These are phyloP conservation scores for Cercospora zeina DNA, from an alignment of 2,329 filamentous ascomycete genomes.

Conservation along the genomic window DNA sequence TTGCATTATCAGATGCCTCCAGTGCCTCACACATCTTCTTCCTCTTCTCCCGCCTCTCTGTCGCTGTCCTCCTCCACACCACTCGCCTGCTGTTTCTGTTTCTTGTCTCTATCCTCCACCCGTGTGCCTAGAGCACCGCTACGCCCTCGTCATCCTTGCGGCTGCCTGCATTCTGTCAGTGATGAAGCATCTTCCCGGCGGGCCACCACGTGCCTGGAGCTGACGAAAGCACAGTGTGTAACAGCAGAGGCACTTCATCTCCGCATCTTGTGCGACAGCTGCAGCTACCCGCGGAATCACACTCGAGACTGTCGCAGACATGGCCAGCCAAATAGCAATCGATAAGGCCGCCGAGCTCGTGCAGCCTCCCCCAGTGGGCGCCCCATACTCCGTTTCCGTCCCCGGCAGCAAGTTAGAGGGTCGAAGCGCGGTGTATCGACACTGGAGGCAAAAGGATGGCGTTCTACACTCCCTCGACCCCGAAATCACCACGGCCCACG, in stretches of 20 bases:
- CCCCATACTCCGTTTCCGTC: constrained; percentile 75
- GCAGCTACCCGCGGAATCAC: constrained; percentile 18
- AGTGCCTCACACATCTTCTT: not conserved
- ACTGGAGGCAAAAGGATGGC: constrained; percentile 74
- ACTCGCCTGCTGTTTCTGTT: not conserved
- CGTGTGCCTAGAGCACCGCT: not conserved
- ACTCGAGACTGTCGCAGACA: constrained; percentile 1
- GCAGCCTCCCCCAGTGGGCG: constrained; percentile 67
- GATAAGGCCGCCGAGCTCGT: constrained; percentile 53
- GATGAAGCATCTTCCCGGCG: not conserved
- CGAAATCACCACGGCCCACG: constrained; percentile 39
- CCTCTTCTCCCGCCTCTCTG: not conserved
- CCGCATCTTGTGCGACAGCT: constrained; percentile 7
- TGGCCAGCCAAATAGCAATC: constrained; percentile 30
- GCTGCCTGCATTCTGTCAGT: not conserved
- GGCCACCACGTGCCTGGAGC: not conserved
- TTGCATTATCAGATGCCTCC: not conserved
- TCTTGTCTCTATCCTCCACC: not conserved
- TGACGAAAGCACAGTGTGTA: not conserved
- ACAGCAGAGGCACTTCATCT: not conserved
- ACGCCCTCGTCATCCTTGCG: not conserved
- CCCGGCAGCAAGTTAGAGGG: constrained; percentile 72
- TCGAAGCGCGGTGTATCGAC: constrained; percentile 75
- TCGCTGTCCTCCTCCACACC: not conserved
- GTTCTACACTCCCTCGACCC: constrained; percentile 73